phyloP scores from a whole-genome alignment of 768 basidiomycete genomes.

The Termitomyces heimii region DNA sequence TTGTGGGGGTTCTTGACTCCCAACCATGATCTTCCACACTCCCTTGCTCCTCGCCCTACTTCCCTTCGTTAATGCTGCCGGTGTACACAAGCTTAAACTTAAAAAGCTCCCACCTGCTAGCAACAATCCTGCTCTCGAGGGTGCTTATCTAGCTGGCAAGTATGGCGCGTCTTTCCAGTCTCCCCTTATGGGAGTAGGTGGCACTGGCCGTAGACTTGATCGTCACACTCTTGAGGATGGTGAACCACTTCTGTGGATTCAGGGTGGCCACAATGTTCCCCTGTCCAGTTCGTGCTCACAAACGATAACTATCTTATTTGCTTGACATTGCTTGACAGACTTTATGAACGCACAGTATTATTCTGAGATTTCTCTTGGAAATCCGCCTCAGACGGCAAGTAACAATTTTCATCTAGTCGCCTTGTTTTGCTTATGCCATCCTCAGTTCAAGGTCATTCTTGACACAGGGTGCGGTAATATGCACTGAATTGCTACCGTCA shows the following conservation, averaged over 20 bases:
- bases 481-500: background rate
- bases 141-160: conserved; percentile 89
- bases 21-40: conserved; percentile 38
- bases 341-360: conserved; percentile 99
- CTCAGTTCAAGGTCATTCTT: conserved; percentile 87
- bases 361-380: conserved; percentile 79
- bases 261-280: conserved; percentile 85
- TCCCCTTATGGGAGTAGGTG: conserved; percentile 72
- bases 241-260: conserved; percentile 76
- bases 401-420: conserved; percentile 3
- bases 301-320: background rate
- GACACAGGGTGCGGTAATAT: conserved; percentile 66
- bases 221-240: conserved; percentile 31
- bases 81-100: conserved; percentile 82
- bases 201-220: conserved; percentile 56
- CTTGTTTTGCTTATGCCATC: background rate
- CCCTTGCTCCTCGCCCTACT: conserved; percentile 37
- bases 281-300: conserved; percentile 64
- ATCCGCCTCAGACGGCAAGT: conserved; percentile 74
- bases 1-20: conserved; percentile 12
- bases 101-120: conserved; percentile 70
- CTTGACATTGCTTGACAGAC: conserved; percentile 45
- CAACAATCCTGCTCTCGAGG: conserved; percentile 62
- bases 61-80: conserved; percentile 47
- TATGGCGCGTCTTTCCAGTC: conserved; percentile 60